Base-by-base conservation (phyloP, 2,329 filamentous ascomycete genomes). In the Aspergillus costaricaensis region DNA sequence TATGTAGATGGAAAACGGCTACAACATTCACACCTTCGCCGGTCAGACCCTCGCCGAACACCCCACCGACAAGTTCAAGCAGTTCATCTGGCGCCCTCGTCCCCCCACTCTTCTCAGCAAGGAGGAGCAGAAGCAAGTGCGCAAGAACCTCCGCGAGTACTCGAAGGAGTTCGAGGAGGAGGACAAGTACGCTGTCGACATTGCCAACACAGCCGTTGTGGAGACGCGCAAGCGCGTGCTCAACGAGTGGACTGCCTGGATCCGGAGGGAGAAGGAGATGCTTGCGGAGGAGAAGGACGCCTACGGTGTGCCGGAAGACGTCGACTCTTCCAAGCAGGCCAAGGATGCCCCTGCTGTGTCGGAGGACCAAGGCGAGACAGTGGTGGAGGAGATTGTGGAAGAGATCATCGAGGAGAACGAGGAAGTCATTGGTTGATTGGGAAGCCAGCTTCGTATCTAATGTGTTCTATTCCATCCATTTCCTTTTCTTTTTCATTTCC, bases 91-190 rank as follows among this genome's bases (percentile, higher is more conserved):
- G 95, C 90, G 95, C 48, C 95, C 95, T 19, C 90, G 95, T 47
- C 95, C 95, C 19, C 77, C 91, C 7, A 95, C 91, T n/a, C 87
- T 99, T 64, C 89, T 99, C 60, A 88, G 86, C 77, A 96, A 96
- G 82, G 94, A 98, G 65, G 94, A 99, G 83, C 95, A 98, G 83
- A 96, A 97, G 85, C 86, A 90, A 72, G 91, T 98, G 72, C 94
- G 96, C 82, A 97, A 96, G 87, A 99, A 97, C 80, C 88, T 99
- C 58, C 91, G 94, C 69, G 95, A 98, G 79, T 99, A 97, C 86
- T 92, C 89, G 77, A 91, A 91, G 75, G 84, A 91, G 67, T 99
- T 99, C 77, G 95, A 99, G 70, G 92, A 96, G 80, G 90, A 96
- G 76, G 96, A 99, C 79, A 87, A 90, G 65, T 92, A 96, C 75